phyloP scores from a whole-genome alignment of 805 yeast genomes.

The Lipomyces kockii region DNA sequence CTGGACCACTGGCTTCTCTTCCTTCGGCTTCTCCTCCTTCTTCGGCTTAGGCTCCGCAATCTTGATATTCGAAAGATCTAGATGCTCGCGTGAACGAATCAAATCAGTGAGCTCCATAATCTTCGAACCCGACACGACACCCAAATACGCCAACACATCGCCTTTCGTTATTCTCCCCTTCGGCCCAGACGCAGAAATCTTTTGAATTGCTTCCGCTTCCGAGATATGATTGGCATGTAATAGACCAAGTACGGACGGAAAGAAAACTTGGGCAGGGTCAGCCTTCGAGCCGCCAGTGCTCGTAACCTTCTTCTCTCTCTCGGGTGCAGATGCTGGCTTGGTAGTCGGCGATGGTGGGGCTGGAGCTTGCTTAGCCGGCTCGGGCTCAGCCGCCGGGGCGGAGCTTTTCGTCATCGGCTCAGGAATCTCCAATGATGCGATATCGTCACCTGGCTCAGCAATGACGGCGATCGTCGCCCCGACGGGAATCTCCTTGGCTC shows the following conservation, averaged over 20 bases:
- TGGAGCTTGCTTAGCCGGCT: slow-evolving; percentile 15
- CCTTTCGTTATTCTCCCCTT: slow-evolving; percentile 87
- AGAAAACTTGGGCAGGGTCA: slow-evolving; percentile 65
- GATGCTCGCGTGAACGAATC: slow-evolving; percentile 59
- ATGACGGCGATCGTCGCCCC: slow-evolving; percentile 88
- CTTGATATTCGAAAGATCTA: slow-evolving; percentile 72
- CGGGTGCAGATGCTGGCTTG: slow-evolving; percentile 17
- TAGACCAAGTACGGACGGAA: slow-evolving; percentile 78
- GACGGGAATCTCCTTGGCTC: slow-evolving; percentile 79
- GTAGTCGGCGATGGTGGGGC: slow-evolving; percentile 20
- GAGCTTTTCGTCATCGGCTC: slow-evolving; percentile 42
- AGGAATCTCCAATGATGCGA: slow-evolving; percentile 66
- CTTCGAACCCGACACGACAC: slow-evolving; percentile 64
- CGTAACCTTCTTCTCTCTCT: slow-evolving; percentile 26
- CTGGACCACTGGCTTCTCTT: slow-evolving; percentile 22
- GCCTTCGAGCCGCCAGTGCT: slow-evolving; percentile 51
- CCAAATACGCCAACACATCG: slow-evolving; percentile 84
- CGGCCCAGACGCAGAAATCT: slow-evolving; percentile 86
- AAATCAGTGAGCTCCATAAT: slow-evolving; percentile 59
- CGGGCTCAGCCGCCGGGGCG: slow-evolving; percentile 31
- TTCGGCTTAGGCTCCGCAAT: slow-evolving; percentile 41
- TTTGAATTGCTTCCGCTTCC: slow-evolving; percentile 66
- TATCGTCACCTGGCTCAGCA: slow-evolving; percentile 88
- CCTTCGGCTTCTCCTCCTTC: slow-evolving; percentile 19
- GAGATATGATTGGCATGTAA: slow-evolving; percentile 67